A percentile compares a stretch with the other conserved stretches of the same genome.
Conservation (phyloP, 352 stramenopile genomes). For the Phytophthora kernoviae region DNA sequence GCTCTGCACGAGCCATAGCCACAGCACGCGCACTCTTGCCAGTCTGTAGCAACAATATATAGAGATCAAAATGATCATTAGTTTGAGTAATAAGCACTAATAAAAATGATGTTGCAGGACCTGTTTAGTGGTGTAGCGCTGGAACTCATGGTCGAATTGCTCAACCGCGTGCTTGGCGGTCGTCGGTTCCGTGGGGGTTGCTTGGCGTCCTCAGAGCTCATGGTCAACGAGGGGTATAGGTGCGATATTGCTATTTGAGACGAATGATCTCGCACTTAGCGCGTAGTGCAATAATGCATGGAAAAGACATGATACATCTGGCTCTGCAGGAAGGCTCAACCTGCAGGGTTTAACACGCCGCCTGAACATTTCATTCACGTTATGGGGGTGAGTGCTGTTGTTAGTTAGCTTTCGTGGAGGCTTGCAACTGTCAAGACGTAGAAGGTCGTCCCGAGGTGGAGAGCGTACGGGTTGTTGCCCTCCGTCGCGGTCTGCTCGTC, state of each 20-base stretch:
- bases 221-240: slow-evolving; percentile 11
- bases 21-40: slow-evolving; percentile 74
- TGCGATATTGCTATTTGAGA: slow-evolving; percentile 10
- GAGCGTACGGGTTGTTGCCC: slow-evolving; percentile 77
- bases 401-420: slow-evolving; percentile 75
- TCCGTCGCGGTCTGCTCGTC: slow-evolving; percentile 87
- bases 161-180: slow-evolving; percentile 54
- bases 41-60: slow-evolving; percentile 30
- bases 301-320: slow-evolving; percentile 20
- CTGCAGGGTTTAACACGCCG: slow-evolving; percentile 5
- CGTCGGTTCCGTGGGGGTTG: slow-evolving; percentile 22
- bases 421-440: slow-evolving; percentile 87
- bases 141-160: slow-evolving; percentile 88
- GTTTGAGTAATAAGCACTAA: background rate
- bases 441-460: slow-evolving; percentile 82
- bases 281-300: too few relatives aligned
- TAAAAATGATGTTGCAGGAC: slow-evolving; percentile 23
- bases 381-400: slow-evolving; percentile 19
- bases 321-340: slow-evolving; percentile 29
- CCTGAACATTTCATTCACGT: slow-evolving; percentile 38
- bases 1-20: slow-evolving; percentile 74
- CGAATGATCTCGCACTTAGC: slow-evolving; percentile 4
- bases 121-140: slow-evolving; percentile 86
- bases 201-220: slow-evolving; percentile 24
- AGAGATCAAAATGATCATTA: slow-evolving; percentile 6